These are phyloP conservation scores for Strobilomyces confusus DNA, from an alignment of 768 basidiomycete genomes.

Conservation along the genomic window DNA sequence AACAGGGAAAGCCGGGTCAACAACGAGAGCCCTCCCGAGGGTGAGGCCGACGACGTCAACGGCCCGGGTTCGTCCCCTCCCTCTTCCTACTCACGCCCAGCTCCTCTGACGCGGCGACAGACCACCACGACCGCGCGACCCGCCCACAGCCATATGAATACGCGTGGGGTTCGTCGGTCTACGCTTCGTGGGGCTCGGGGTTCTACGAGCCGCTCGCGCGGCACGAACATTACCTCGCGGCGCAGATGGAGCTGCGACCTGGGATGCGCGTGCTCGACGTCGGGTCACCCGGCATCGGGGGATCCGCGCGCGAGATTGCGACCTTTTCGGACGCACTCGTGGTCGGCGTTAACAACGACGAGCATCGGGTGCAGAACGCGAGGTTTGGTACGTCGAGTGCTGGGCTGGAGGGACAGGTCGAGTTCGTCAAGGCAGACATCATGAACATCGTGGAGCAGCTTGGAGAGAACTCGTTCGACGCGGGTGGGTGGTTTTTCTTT, in stretches of 20 bases:
- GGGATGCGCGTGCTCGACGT: slow-evolving; percentile 98
- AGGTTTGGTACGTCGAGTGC: slow-evolving; percentile 73
- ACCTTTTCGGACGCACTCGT: no score
- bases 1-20: slow-evolving; percentile 54
- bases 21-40: slow-evolving; percentile 68
- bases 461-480: no score
- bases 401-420: slow-evolving; percentile 33
- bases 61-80: background rate
- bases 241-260: slow-evolving; percentile 15
- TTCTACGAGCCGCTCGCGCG: slow-evolving; percentile 44
- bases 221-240: no score
- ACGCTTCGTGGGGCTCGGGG: slow-evolving; percentile 90
- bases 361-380: slow-evolving; percentile 89
- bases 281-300: slow-evolving; percentile 76
- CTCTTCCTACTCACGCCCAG: no score
- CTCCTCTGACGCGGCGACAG: slow-evolving; percentile 35
- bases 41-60: no score
- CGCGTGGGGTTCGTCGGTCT: slow-evolving; percentile 89
- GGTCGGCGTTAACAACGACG: slow-evolving; percentile 23
- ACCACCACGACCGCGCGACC: slow-evolving; percentile 97
- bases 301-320: no score
- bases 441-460: no score
- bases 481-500: slow-evolving; percentile 36
- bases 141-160: slow-evolving; percentile 82
- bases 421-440: no score